Conservation (phyloP, 371 early-diverging fungal genomes). For the Actinomortierella ambigua region DNA sequence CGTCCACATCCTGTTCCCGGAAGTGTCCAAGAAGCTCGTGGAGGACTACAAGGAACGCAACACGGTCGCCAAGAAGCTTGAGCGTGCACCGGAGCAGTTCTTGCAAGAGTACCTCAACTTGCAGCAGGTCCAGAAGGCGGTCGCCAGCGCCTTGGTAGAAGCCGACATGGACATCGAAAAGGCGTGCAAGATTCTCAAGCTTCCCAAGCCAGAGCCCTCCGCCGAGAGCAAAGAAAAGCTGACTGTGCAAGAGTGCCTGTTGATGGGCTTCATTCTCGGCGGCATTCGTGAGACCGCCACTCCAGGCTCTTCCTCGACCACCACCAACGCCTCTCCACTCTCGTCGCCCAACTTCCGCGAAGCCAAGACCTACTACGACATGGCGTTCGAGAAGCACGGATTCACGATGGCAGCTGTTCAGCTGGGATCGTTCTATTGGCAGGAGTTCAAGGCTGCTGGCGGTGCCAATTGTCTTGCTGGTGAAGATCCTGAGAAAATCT, state of each 20-base stretch:
- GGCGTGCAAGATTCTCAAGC: conserved; percentile 51
- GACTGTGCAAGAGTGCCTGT: conserved; percentile 54
- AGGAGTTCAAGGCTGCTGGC: conserved; percentile 57
- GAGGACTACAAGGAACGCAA: conserved; percentile 62
- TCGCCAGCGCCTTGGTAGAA: conserved; percentile 52
- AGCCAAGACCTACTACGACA: conserved; percentile 57
- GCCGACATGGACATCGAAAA: conserved; percentile 59
- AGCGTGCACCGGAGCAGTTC: conserved; percentile 53
- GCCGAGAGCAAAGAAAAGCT: conserved; percentile 35
- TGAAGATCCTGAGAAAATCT: conserved; percentile 55
- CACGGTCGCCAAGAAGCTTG: conserved; percentile 60
- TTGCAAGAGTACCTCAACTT: conserved; percentile 54
- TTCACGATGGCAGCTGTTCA: conserved; percentile 68
- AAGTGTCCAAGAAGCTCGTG: conserved; percentile 58
- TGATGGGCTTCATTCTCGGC: conserved; percentile 59
- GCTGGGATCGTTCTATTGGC: conserved; percentile 59
- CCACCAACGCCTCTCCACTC: conserved; percentile 54
- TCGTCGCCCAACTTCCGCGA: conserved; percentile 63
- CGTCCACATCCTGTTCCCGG: conserved; percentile 61
- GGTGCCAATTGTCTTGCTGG: conserved; percentile 56
- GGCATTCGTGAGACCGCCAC: conserved; percentile 56
- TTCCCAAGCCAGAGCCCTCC: conserved; percentile 24
- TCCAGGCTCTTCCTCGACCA: conserved; percentile 8
- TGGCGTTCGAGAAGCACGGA: conserved; percentile 53
- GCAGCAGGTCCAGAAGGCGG: conserved; percentile 59